phyloP scores from a whole-genome alignment of 495 filamentous ascomycete species.

The Bathelium albidoporum region DNA sequence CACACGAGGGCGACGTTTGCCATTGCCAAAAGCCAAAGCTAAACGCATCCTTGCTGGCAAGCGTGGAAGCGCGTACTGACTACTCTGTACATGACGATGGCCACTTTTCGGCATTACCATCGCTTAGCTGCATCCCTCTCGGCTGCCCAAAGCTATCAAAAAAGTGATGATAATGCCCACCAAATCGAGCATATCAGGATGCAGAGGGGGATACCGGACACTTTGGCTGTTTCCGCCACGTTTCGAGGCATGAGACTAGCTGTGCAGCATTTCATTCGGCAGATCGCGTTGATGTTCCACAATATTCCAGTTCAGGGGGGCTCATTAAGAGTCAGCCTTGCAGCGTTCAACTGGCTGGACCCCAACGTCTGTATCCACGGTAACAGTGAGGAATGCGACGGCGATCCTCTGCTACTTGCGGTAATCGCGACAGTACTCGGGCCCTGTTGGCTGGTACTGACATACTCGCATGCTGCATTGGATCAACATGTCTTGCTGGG shows the following conservation, averaged over 20 bases:
- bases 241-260: not conserved
- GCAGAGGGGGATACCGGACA: not conserved
- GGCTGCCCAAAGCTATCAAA: not conserved
- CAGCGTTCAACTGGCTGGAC: not conserved
- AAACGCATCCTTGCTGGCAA: constrained; percentile 1
- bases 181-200: not conserved
- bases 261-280: not conserved
- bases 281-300: not conserved
- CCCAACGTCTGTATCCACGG: not conserved
- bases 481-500: not conserved
- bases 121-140: constrained; percentile 1
- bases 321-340: not conserved
- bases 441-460: not conserved
- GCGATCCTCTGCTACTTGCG: not conserved
- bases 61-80: not conserved
- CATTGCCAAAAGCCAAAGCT: not conserved
- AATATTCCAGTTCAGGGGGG: not conserved
- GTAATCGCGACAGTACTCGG: not conserved
- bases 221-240: not conserved
- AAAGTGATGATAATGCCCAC: not conserved
- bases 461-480: not conserved
- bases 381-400: not conserved
- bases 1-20: constrained; percentile 3
- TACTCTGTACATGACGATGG: not conserved
- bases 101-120: not conserved